Base-by-base conservation (phyloP, 2,329 filamentous ascomycete genomes). In the Drechslerella stenobrocha region DNA sequence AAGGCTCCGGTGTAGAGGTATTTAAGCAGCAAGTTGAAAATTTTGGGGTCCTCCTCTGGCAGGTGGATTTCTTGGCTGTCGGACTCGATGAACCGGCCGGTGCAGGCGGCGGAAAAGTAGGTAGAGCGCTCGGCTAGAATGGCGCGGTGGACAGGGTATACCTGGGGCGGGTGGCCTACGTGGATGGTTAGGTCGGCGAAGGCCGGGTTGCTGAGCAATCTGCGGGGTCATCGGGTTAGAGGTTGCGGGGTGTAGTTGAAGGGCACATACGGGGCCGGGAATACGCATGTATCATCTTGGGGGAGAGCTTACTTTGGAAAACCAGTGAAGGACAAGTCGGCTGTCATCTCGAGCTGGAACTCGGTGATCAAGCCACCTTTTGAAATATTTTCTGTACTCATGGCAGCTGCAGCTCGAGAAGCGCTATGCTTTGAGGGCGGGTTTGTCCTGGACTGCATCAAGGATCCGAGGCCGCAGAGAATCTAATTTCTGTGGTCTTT, bases 81-180 rank as follows among this genome's bases (percentile, higher is more conserved):
- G 34, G 32, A 24, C 44, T 42, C 50, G n/a, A 7, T 15, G 20
- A 52, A 42, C 2, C n/a, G 13, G 2, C 50, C 22, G 37, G 15
- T 26, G n/a, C 72, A 70, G n/a, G 67, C 70, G 3, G 67, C 58
- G 6, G 51, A 61, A 37, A 73, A 72, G 34, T 52, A 72, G 2
- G 63, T 18, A 0, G 72, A 73, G n/a, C 53, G 44, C 28, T 61
- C 24, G 34, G 57, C 71, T 8, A 71, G 35, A 2, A 70, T 48
- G 1, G 66, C 48, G 24, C 71, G 70, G 34, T 73, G 69, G 22
- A 73, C 46, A 3, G 47, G 42, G 30, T 71, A 73, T 8, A 64
- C 47, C 18, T 71, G 4, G 2, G 30, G 18, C 3, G 51, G 13
- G 1, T 35, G 5, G 9, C 70, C 57, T 13, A 71, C 51, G 32